Percentiles rank a stretch among this genome's conserved stretches.
Evolutionary conservation across 306 rosid species (phyloP).

Genomic region (Corylus avellana): DNA sequence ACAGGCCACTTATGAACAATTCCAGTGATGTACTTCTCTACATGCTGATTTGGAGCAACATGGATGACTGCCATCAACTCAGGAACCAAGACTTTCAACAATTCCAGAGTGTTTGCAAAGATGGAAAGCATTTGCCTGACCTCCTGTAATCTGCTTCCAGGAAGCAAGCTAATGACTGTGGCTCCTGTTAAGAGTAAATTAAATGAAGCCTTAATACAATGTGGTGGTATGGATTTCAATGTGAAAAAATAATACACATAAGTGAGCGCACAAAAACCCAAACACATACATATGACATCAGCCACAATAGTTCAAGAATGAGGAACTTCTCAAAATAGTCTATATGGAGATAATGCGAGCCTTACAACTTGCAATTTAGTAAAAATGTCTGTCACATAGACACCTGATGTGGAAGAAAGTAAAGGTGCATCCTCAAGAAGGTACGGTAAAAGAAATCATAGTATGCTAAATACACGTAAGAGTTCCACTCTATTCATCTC

Average conservation of each 20-base stretch:
- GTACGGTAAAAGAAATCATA: neutral
- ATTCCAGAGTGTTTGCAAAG: slow-evolving; percentile 55
- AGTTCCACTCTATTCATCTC: neutral
- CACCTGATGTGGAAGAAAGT: neutral
- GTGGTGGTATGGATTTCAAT: slow-evolving; percentile 6
- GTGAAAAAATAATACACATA: neutral
- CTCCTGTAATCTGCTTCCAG: slow-evolving; percentile 96
- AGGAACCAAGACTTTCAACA: slow-evolving; percentile 52
- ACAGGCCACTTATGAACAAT: slow-evolving; percentile 69
- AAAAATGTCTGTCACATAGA: neutral
- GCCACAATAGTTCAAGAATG: neutral
- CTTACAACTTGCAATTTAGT: neutral
- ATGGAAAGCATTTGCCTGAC: slow-evolving; percentile 80
- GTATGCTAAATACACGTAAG: neutral
- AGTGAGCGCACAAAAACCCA: neutral
- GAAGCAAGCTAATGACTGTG: slow-evolving; percentile 81
- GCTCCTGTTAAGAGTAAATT: slow-evolving; percentile 57
- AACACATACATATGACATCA: neutral
- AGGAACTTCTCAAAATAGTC: neutral
- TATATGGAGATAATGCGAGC: neutral
- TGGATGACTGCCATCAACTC: slow-evolving; percentile 63
- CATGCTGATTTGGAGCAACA: slow-evolving; percentile 73
- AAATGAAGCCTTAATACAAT: slow-evolving; percentile 24
- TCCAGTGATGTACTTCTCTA: slow-evolving; percentile 50
- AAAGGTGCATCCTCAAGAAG: neutral